Evolutionary conservation across 2,329 filamentous ascomycete genomes (phyloP).

Genomic region (Xylaria digitata): DNA sequence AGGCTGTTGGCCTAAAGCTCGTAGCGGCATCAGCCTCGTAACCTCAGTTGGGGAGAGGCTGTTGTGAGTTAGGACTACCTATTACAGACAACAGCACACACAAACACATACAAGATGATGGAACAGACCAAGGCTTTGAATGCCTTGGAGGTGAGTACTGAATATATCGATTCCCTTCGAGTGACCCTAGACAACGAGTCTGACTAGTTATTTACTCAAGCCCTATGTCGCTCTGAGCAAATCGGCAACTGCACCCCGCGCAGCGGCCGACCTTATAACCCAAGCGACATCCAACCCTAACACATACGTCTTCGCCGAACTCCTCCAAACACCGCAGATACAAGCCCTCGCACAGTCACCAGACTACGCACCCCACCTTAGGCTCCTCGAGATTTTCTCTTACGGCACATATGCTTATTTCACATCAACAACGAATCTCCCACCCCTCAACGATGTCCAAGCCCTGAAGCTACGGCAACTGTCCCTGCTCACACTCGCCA

Average conservation of each 20-base stretch:
- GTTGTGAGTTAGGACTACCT: conserved; percentile 7
- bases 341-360: conserved; percentile 72
- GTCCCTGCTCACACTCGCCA: conserved; percentile 83
- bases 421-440: conserved; percentile 66
- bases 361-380: conserved; percentile 73
- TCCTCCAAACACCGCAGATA: conserved; percentile 84
- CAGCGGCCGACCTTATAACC: conserved; percentile 84
- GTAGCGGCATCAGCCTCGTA: conserved; percentile 27
- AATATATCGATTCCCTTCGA: conserved; percentile 7
- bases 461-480: conserved; percentile 89
- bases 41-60: conserved; percentile 27
- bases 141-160: conserved; percentile 66
- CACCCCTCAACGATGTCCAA: conserved; percentile 78
- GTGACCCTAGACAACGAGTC: background rate
- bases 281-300: conserved; percentile 90
- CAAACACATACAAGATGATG: conserved; percentile 61
- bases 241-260: conserved; percentile 83
- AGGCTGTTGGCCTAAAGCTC: conserved; percentile 36
- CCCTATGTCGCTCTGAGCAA: conserved; percentile 93
- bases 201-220: conserved; percentile 55
- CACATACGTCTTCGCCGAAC: conserved; percentile 93
- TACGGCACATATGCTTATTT: conserved; percentile 91
- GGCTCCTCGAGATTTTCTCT: conserved; percentile 87
- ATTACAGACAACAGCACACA: conserved; percentile 16
- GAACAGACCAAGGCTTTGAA: conserved; percentile 77